Percentiles rank a stretch among this genome's conserved stretches.
Conservation (phyloP, 148 eudicot species). For the Silene conica region DNA sequence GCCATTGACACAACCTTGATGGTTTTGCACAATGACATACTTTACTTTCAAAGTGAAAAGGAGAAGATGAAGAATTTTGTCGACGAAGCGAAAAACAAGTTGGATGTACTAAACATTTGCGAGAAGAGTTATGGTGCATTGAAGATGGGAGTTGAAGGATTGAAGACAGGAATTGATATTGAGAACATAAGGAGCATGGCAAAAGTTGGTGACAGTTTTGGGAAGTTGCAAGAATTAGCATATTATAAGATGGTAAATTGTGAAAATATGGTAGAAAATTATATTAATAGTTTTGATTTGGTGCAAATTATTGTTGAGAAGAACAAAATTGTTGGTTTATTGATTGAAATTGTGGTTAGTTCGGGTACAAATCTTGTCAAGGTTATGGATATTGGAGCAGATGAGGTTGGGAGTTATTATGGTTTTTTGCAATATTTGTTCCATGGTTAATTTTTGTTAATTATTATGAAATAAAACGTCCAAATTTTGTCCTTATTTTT, state of each 20-base stretch:
- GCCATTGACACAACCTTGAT: constrained; percentile 17
- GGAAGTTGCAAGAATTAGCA: constrained; percentile 1
- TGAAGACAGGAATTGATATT: background rate
- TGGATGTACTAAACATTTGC: constrained; percentile 4
- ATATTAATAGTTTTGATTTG: background rate
- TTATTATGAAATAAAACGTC: no score
- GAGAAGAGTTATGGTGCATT: constrained; percentile 1
- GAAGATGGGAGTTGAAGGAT: constrained; percentile 14
- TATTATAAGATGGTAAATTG: constrained; percentile 18
- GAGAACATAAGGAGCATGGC: constrained; percentile 1
- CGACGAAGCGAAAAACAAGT: background rate
- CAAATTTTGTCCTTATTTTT: no score
- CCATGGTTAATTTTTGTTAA: constrained; percentile 4
- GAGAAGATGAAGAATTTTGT: background rate
- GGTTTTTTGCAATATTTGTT: constrained; percentile 5
- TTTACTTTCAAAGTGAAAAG: constrained; percentile 8
- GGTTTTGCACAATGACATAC: background rate
- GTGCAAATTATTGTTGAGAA: background rate
- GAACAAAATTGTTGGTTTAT: background rate
- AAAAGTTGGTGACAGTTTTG: constrained; percentile 6
- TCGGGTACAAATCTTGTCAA: constrained; percentile 11
- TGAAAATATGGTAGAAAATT: constrained; percentile 10
- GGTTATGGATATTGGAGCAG: constrained; percentile 18
- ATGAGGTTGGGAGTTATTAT: background rate
- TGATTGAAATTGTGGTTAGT: constrained; percentile 18